Base-by-base conservation (phyloP, 805 yeast genomes). In the Yamadazyma philogaea region DNA sequence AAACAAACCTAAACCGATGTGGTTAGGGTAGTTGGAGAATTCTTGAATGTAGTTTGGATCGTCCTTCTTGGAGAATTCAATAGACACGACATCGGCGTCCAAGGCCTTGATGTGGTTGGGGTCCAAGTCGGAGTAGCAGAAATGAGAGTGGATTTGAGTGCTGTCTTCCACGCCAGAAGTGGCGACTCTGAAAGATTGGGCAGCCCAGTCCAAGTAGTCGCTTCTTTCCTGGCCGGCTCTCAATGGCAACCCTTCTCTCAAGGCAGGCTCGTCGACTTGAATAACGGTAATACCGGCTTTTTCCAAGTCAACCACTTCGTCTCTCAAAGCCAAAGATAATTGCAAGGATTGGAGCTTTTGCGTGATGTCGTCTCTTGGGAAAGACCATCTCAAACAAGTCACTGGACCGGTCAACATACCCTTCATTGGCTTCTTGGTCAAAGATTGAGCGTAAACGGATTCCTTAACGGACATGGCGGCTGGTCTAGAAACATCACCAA, bases 361-460 rank as follows among this genome's bases (percentile, higher is more conserved):
- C 51, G 95, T 77, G 57, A 91, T 85, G 64, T 93, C 99, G 69
- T 90, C 91, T 85, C 99, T 88, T 79, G 99, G 99, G 97, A 93
- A 93, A 60, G 99, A 93, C 99, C 99, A 93, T 83, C 99, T 87
- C 72, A 93, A 84, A 76, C 95, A 88, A 68, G 99, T 93, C 63
- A 93, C 93, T 70, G 99, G 99, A 76, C 99, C 99, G 68, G 99
- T 90, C 70, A 93, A 84, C 99, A 93, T 93, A 87, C 99, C 99
- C 82, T 93, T 93, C 82, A 93, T 87, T 68, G 97, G 96, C 79
- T 86, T 87, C 61, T 81, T 73, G 64, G 97, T 89, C 68, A 93
- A 74, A 52, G 96, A 86, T 81, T 93, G 99, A 61, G 99, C 99
- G 75, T 88, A 93, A 64, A 93, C 96, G 51, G 97, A 90, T 81